Evolutionary conservation across 768 basidiomycete species (phyloP).

Genomic region (Phlebiopsis gigantea): DNA sequence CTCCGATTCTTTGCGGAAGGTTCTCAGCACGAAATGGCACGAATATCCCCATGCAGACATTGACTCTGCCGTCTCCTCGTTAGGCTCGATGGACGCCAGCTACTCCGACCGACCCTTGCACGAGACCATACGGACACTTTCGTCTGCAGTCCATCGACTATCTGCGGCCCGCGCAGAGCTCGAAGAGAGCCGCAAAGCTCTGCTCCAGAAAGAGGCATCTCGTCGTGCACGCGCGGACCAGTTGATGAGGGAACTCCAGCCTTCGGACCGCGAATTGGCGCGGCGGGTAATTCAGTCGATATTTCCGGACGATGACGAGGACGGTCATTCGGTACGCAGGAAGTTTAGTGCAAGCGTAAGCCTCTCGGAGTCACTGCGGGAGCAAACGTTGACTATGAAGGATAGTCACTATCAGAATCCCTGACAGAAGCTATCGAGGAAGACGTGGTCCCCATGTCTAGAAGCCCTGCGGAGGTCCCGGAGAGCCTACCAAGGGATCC

Average conservation of each 20-base stretch:
- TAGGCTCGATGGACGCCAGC: conserved; percentile 43
- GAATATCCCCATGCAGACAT: conserved; percentile 73
- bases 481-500: conserved; percentile 11
- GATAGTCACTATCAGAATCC: conserved; percentile 41
- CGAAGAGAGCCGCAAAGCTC: conserved; percentile 46
- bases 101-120: conserved; percentile 55
- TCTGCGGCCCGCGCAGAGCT: conserved; percentile 55
- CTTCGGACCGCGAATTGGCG: conserved; percentile 63
- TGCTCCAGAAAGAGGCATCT: conserved; percentile 58
- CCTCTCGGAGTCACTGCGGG: no score
- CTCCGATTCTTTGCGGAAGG: conserved; percentile 32
- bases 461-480: conserved; percentile 22
- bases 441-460: conserved; percentile 33
- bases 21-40: conserved; percentile 73
- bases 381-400: no score
- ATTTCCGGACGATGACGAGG: conserved; percentile 45
- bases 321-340: conserved; percentile 43
- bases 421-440: conserved; percentile 46
- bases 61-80: conserved; percentile 51
- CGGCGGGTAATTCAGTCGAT: conserved; percentile 61
- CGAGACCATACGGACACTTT: conserved; percentile 61
- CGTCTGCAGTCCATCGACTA: conserved; percentile 57
- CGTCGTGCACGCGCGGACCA: conserved; percentile 47
- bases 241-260: conserved; percentile 50
- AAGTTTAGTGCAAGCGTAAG: conserved; percentile 58